These are phyloP conservation scores for Garcia nutans DNA, from an alignment of 345 rosid species.

Conservation along the genomic window DNA sequence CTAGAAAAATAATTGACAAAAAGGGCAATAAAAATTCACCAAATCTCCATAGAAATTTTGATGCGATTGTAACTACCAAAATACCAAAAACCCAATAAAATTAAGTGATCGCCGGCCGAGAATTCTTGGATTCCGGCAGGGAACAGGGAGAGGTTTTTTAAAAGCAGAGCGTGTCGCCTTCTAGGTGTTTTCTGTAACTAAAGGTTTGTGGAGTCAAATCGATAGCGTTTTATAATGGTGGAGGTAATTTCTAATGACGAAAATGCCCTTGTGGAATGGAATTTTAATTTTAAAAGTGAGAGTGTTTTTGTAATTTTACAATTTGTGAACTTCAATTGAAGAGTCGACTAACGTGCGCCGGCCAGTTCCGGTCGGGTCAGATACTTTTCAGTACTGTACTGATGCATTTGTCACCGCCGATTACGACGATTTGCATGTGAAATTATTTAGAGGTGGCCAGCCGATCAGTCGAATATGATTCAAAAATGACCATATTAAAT, in stretches of 20 bases:
- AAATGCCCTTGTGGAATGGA: not conserved
- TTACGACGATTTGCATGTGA: too few relatives aligned
- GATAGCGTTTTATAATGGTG: slow-evolving; percentile 10
- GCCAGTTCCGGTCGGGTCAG: slow-evolving; percentile 13
- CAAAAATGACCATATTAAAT: too few relatives aligned
- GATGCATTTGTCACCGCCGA: not conserved
- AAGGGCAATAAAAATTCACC: not conserved
- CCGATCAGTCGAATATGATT: too few relatives aligned
- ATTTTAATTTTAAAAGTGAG: not conserved
- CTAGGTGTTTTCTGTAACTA: slow-evolving; percentile 32
- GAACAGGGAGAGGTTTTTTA: not conserved
- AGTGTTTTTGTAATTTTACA: slow-evolving; percentile 9
- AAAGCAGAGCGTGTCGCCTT: slow-evolving; percentile 14
- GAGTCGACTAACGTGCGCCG: slow-evolving; percentile 29
- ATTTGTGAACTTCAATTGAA: slow-evolving; percentile 11
- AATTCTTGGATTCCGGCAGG: slow-evolving; percentile 21
- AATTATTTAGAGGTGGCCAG: too few relatives aligned
- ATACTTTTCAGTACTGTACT: too few relatives aligned
- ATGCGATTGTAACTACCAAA: not conserved
- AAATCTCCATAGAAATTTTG: slow-evolving; percentile 1
- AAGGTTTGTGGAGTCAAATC: slow-evolving; percentile 14
- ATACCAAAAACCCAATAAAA: not conserved
- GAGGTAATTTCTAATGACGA: not conserved
- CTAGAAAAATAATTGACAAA: not conserved
- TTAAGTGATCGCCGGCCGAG: slow-evolving; percentile 14